Conservation (phyloP, 1,139 yeast genomes). For the Wickerhamiella pararugosa region DNA sequence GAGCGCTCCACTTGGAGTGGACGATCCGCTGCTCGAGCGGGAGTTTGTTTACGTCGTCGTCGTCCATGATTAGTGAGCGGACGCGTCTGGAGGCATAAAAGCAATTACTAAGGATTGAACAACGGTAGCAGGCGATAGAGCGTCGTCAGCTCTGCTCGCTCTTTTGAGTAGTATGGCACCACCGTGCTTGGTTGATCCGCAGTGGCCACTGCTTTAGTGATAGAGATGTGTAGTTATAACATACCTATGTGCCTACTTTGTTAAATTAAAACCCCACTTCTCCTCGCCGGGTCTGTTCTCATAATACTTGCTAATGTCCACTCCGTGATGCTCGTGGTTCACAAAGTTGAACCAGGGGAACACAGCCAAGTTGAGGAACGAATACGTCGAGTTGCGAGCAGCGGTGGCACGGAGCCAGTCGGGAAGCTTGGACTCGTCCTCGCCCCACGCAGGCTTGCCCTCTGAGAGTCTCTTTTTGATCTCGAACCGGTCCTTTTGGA, state of each 20-base stretch:
- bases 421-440: constrained; percentile 31
- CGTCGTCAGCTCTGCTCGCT: too few relatives aligned
- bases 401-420: constrained; percentile 66
- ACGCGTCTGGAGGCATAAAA: too few relatives aligned
- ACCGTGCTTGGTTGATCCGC: too few relatives aligned
- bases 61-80: constrained; percentile 24
- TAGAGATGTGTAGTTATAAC: too few relatives aligned
- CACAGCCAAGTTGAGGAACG: constrained; percentile 45
- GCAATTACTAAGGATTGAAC: too few relatives aligned
- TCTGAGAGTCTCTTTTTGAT: constrained; percentile 50
- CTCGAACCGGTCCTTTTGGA: constrained; percentile 57
- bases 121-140: too few relatives aligned
- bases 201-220: too few relatives aligned
- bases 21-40: constrained; percentile 51
- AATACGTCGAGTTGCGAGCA: constrained; percentile 65
- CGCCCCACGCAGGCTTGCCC: constrained; percentile 55
- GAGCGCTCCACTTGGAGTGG: constrained; percentile 79
- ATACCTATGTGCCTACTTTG: constrained; percentile 11
- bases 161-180: too few relatives aligned
- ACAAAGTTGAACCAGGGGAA: constrained; percentile 79
- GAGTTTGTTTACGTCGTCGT: constrained; percentile 43
- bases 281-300: constrained; percentile 40
- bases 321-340: constrained; percentile 73
- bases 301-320: constrained; percentile 53
- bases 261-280: constrained; percentile 27